Evolutionary conservation across 768 basidiomycete genomes (phyloP), one percentile per base, ranked within the genome.

Genomic region (Peribolospora kevripleyi): DNA sequence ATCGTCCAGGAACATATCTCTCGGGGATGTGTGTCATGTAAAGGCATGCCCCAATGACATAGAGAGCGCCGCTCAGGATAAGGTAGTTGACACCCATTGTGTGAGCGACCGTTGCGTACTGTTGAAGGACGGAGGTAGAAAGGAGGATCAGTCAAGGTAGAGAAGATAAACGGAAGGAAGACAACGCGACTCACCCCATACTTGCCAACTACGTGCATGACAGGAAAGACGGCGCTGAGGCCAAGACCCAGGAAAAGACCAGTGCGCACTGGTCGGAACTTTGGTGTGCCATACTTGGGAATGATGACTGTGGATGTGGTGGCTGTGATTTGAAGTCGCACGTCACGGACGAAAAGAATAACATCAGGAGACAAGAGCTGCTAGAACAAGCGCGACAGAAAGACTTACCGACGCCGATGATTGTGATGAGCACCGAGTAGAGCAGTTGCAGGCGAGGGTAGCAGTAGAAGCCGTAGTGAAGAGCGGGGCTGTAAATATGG

Each of bases 171-270:
- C 25, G 25, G 25, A 25, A 25, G 25, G 25, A 25, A 25, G 25
- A 25, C 25, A 25, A 1, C 25, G 25, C 25, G 7, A 4, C 53
- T 48, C 43, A 61, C 60, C 1, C 81, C 84, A 62, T 82, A 76
- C 7, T 70, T 70, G 42, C 73, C 42, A 38, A 81, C 59, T 38
- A 78, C 70, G 61, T 91, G 85, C 5, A 71, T 66, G 36, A 82
- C 71, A 36, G 87, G 87, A 8, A 82, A 63, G 47, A 81, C 66
- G 8, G 76, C 80, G 56, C 74, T 76, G 42, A 82, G 65, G 9
- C 87, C 87, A 38, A 91, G 75, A 7, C 71, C 75, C 59, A 87
- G 74, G 70, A 90, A 93, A 11, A 85, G 75, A 42, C 70, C 66
- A 10, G 84, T 87, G 37, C 88, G 77, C 51, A 80, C 76, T 60